These are phyloP conservation scores for Triangularia setosa DNA, from an alignment of 2,329 filamentous ascomycete species.

Conservation along the genomic window DNA sequence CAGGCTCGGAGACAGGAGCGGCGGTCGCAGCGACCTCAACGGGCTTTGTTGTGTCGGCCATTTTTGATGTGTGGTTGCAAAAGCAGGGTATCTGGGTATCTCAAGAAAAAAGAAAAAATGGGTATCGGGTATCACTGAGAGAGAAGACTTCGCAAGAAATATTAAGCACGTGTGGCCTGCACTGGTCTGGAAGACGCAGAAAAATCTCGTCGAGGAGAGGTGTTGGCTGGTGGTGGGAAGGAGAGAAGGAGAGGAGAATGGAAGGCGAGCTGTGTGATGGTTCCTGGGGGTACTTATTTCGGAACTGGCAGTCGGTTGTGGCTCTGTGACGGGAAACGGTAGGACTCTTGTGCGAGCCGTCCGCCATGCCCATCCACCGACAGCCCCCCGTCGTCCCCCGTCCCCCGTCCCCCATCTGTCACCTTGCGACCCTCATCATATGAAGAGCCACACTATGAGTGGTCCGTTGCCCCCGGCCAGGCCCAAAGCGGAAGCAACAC, in stretches of 20 bases:
- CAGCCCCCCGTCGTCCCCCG: not conserved
- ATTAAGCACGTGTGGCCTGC: slow-evolving; percentile 25
- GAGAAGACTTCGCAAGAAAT: slow-evolving; percentile 24
- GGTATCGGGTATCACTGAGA: slow-evolving; percentile 31
- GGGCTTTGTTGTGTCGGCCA: slow-evolving; percentile 73
- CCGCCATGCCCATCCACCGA: not conserved
- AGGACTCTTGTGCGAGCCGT: slow-evolving; percentile 18
- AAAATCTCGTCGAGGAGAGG: slow-evolving; percentile 20
- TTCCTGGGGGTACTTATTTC: slow-evolving; percentile 27
- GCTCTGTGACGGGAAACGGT: slow-evolving; percentile 15
- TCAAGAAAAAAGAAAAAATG: slow-evolving; percentile 24
- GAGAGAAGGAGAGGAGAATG: slow-evolving; percentile 23
- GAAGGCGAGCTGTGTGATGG: slow-evolving; percentile 23
- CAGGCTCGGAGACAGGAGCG: slow-evolving; percentile 38
- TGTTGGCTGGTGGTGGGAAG: slow-evolving; percentile 18
- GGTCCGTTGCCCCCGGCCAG: slow-evolving; percentile 5
- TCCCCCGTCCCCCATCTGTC: not conserved
- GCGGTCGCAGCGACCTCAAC: slow-evolving; percentile 53
- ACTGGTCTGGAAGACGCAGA: slow-evolving; percentile 23
- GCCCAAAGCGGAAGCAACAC: slow-evolving; percentile 16
- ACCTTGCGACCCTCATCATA: not conserved
- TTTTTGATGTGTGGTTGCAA: slow-evolving; percentile 40
- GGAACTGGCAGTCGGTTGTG: slow-evolving; percentile 18
- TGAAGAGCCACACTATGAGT: slow-evolving; percentile 7
- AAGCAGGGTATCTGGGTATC: slow-evolving; percentile 26